Conservation (phyloP, 345 rosid species). For the Eutrema yunnanense region DNA sequence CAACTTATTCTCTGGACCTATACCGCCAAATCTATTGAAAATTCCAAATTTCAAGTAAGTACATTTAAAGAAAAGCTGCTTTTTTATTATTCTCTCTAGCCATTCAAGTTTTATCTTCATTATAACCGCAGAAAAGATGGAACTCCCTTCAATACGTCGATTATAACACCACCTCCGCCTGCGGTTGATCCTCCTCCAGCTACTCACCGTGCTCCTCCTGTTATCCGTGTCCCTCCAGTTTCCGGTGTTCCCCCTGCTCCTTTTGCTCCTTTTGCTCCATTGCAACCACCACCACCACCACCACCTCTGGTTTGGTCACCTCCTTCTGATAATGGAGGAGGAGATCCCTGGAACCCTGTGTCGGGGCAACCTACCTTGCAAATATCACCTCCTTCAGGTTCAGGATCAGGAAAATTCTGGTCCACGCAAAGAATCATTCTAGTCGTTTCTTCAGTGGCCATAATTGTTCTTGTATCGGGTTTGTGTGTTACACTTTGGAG, state of each 20-base stretch:
- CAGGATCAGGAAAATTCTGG: slow-evolving; percentile 34
- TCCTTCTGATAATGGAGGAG: slow-evolving; percentile 26
- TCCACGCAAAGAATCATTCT: slow-evolving; percentile 34
- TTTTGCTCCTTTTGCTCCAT: slow-evolving; percentile 43
- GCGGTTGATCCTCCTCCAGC: slow-evolving; percentile 45
- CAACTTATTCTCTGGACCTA: slow-evolving; percentile 85
- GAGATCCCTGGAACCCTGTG: slow-evolving; percentile 21
- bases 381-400: slow-evolving; percentile 34
- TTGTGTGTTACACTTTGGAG: slow-evolving; percentile 42
- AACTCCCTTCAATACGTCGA: slow-evolving; percentile 82
- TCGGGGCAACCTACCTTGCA: slow-evolving; percentile 35
- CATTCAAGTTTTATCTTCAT: background rate
- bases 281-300: slow-evolving; percentile 34
- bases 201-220: slow-evolving; percentile 43
- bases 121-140: slow-evolving; percentile 70
- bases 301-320: slow-evolving; percentile 45
- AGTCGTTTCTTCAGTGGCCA: slow-evolving; percentile 42
- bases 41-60: slow-evolving; percentile 76
- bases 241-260: slow-evolving; percentile 48
- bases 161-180: slow-evolving; percentile 65
- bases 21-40: slow-evolving; percentile 55
- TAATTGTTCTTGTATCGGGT: slow-evolving; percentile 35
- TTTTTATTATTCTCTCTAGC: background rate
- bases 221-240: slow-evolving; percentile 27
- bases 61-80: background rate